These are phyloP conservation scores for Russula brevipes DNA, from an alignment of 768 basidiomycete genomes.

Conservation along the genomic window DNA sequence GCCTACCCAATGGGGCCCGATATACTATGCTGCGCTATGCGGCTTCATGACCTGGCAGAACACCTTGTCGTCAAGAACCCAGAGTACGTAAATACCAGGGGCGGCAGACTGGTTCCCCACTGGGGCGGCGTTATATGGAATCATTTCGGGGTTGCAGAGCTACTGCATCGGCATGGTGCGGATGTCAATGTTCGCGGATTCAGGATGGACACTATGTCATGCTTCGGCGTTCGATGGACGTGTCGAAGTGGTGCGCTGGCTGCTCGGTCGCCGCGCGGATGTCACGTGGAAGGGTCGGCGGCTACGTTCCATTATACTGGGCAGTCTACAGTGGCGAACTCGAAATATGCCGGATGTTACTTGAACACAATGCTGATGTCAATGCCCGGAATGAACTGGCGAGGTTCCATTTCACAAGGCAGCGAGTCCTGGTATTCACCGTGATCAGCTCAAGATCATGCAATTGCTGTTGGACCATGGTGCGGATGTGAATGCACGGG, in stretches of 20 bases:
- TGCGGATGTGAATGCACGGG: neutral
- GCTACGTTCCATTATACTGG: neutral
- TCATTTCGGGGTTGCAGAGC: neutral
- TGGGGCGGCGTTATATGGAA: neutral
- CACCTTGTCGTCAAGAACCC: neutral
- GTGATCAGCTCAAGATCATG: neutral
- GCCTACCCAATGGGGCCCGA: no score
- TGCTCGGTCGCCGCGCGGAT: neutral
- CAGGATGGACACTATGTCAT: no score
- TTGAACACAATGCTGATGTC: neutral
- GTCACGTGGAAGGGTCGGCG: neutral
- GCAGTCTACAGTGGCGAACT: neutral
- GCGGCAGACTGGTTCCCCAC: neutral
- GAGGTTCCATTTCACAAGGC: neutral
- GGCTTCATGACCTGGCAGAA: neutral
- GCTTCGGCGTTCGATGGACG: no score
- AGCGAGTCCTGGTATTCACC: neutral
- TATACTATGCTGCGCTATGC: conserved; percentile 4
- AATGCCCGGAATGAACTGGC: neutral
- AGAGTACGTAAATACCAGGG: neutral
- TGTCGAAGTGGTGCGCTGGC: neutral
- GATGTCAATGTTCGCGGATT: neutral
- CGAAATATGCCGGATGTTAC: neutral
- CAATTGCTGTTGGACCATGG: neutral
- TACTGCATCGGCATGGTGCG: neutral